Evolutionary conservation across 352 stramenopile species (phyloP).

Genomic region (Blastocystis hominis): DNA sequence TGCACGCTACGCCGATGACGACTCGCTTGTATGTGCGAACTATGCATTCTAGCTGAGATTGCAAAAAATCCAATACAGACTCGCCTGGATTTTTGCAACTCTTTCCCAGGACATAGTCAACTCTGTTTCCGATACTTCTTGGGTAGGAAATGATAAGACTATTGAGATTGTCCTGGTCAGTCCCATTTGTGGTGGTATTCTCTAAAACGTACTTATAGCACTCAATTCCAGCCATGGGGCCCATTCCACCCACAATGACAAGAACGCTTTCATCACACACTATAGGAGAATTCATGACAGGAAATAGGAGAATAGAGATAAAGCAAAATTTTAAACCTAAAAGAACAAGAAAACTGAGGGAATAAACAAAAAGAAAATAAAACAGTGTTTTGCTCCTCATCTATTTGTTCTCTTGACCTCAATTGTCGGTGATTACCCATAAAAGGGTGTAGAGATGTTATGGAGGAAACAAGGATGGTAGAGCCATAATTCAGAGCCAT

Average conservation of each 20-base stretch:
- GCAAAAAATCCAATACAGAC: slow-evolving; percentile 21
- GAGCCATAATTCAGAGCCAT: too few relatives aligned
- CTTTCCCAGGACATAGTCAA: background rate
- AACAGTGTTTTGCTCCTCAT: background rate
- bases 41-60: background rate
- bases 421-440: too few relatives aligned
- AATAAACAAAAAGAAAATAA: background rate
- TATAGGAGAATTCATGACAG: background rate
- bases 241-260: slow-evolving; percentile 45
- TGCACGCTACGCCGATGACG: slow-evolving; percentile 3
- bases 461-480: too few relatives aligned
- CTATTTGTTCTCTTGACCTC: background rate
- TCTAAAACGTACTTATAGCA: slow-evolving; percentile 23
- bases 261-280: background rate
- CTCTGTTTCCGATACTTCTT: background rate
- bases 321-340: background rate
- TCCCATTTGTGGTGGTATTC: slow-evolving; percentile 21
- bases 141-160: background rate
- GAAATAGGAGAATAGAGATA: background rate
- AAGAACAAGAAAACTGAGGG: background rate
- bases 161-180: slow-evolving; percentile 44
- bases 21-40: background rate
- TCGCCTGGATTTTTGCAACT: background rate
- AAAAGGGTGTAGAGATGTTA: too few relatives aligned
- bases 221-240: slow-evolving; percentile 24